phyloP scores from a whole-genome alignment of 2,329 filamentous ascomycete species.

The Seiridium unicorne region DNA sequence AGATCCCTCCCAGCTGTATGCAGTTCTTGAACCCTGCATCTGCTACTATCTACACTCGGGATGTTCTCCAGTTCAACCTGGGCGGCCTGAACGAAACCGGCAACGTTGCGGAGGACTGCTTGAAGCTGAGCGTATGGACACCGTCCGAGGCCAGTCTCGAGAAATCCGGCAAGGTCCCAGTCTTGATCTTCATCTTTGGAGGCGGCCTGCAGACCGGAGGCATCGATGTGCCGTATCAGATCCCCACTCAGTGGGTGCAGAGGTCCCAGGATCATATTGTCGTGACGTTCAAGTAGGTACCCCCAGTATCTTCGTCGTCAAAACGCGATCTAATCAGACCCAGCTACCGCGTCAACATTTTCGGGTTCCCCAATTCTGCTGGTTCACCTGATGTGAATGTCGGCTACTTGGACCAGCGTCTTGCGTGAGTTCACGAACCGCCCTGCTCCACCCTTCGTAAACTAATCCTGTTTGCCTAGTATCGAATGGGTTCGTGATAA shows the following conservation, averaged over 20 bases:
- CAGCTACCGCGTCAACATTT: conserved; percentile 20
- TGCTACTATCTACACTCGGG: neutral
- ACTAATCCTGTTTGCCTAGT: neutral
- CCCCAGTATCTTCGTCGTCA: too few relatives aligned
- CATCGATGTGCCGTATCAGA: conserved; percentile 14
- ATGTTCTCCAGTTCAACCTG: conserved; percentile 4
- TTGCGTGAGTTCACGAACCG: conserved; percentile 18
- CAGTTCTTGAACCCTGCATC: neutral
- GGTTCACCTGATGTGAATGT: conserved; percentile 35
- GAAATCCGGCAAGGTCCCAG: conserved; percentile 7
- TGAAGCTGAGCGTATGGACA: conserved; percentile 13
- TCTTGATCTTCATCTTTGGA: conserved; percentile 16
- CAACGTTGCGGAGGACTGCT: conserved; percentile 13
- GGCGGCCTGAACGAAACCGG: too few relatives aligned
- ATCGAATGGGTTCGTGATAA: conserved; percentile 52
- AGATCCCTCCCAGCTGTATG: neutral
- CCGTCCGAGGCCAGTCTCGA: neutral
- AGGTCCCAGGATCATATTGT: conserved; percentile 16
- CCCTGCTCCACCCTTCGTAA: too few relatives aligned
- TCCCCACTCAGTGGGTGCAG: conserved; percentile 14
- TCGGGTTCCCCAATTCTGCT: conserved; percentile 20
- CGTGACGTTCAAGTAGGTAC: conserved; percentile 9
- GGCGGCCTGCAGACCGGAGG: conserved; percentile 11
- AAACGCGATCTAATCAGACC: too few relatives aligned
- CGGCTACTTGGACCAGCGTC: conserved; percentile 52